phyloP scores from a whole-genome alignment of 768 basidiomycete genomes.

The Tephrocybe sp. region DNA sequence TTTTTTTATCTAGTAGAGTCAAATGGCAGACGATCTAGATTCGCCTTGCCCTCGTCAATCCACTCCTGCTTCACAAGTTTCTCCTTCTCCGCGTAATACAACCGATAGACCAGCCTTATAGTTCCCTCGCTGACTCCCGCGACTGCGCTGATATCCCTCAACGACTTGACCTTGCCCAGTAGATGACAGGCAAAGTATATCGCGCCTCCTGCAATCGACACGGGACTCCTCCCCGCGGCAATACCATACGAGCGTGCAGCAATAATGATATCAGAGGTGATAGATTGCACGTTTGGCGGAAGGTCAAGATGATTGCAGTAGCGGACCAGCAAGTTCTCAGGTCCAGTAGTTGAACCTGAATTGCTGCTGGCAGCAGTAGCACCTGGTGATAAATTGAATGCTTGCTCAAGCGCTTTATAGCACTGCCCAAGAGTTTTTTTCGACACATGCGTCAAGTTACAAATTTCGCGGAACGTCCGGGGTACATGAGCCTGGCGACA shows the following conservation, averaged over 20 bases:
- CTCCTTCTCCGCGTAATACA: constrained; percentile 72
- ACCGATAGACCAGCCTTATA: constrained; percentile 83
- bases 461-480: constrained; percentile 94
- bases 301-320: constrained; percentile 93
- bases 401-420: constrained; percentile 84
- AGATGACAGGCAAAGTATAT: constrained; percentile 91
- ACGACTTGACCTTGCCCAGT: constrained; percentile 69
- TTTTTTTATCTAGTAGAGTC: constrained; percentile 37
- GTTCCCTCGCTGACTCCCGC: constrained; percentile 96
- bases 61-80: constrained; percentile 84
- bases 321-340: constrained; percentile 86
- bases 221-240: constrained; percentile 91
- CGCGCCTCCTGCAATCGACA: constrained; percentile 97
- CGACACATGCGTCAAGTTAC: constrained; percentile 87
- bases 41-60: constrained; percentile 77
- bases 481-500: constrained; percentile 95
- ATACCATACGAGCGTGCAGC: constrained; percentile 81
- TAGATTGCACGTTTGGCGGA: constrained; percentile 76
- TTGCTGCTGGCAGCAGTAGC: constrained; percentile 50
- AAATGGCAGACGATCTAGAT: constrained; percentile 40
- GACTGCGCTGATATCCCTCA: constrained; percentile 84
- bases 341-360: constrained; percentile 56
- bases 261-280: constrained; percentile 79
- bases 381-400: constrained; percentile 85
- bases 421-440: constrained; percentile 96